A percentile compares a stretch with the other conserved stretches of the same genome.
Conservation (phyloP, 805 yeast species). For the Brettanomyces nanus region DNA sequence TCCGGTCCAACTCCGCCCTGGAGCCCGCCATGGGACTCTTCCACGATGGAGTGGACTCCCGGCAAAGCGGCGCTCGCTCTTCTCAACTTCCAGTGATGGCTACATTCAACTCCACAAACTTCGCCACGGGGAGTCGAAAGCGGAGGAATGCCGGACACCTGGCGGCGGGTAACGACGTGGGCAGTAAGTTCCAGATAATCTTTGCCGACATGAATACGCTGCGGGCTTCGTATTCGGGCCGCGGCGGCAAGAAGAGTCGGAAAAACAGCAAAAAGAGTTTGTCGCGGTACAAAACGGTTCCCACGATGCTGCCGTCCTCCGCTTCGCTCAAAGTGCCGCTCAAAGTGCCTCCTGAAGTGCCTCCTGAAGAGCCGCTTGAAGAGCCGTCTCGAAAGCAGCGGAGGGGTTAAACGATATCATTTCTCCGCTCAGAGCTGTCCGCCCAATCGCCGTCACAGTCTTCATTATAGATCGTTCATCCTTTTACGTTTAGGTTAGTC, state of each 20-base stretch:
- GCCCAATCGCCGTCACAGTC: too few species aligned
- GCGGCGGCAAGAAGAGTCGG: constrained; percentile 4
- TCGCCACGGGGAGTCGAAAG: not conserved
- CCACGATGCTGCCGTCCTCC: not conserved
- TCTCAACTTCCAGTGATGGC: constrained; percentile 3
- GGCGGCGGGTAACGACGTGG: not conserved
- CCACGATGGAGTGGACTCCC: constrained; percentile 6
- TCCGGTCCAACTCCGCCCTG: constrained; percentile 19
- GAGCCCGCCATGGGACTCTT: constrained; percentile 28
- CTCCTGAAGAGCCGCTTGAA: too few species aligned
- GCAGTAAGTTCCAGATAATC: constrained; percentile 37
- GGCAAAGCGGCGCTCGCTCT: not conserved
- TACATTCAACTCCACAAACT: not conserved
- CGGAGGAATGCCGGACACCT: not conserved
- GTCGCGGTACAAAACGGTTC: constrained; percentile 4
- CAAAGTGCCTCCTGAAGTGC: too few species aligned
- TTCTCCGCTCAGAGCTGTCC: too few species aligned
- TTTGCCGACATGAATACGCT: constrained; percentile 32
- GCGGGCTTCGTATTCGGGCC: constrained; percentile 11
- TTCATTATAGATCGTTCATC: too few species aligned
- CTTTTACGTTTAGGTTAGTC: too few species aligned
- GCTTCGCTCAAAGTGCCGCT: too few species aligned
- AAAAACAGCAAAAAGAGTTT: constrained; percentile 11
- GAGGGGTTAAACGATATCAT: too few species aligned
- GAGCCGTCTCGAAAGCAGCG: too few species aligned